Percentiles rank a stretch among this genome's conserved stretches.
phyloP scores from a whole-genome alignment of 805 yeast genomes.

The Metschnikowia amazonensis region DNA sequence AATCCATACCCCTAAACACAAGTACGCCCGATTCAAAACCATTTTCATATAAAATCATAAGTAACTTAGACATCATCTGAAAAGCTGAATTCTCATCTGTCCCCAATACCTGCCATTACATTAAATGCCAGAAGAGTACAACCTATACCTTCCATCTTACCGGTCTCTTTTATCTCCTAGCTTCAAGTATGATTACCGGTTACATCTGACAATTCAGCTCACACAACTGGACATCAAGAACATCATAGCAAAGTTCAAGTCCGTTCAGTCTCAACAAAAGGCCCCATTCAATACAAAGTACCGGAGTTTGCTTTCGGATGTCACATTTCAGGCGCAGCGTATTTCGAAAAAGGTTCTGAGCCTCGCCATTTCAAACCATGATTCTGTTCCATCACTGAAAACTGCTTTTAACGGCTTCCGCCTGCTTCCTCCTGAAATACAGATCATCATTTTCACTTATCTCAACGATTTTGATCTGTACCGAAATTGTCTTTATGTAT shows the following conservation, averaged over 20 bases:
- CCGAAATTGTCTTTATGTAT: conserved; percentile 45
- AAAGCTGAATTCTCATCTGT: neutral
- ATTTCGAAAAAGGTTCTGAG: conserved; percentile 29
- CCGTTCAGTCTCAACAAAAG: conserved; percentile 15
- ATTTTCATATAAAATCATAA: neutral
- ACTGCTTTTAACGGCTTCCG: conserved; percentile 15
- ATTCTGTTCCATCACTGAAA: neutral
- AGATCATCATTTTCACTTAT: conserved; percentile 34
- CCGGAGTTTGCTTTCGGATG: conserved; percentile 46
- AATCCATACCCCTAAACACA: neutral
- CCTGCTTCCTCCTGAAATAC: conserved; percentile 43
- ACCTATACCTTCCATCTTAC: conserved; percentile 45
- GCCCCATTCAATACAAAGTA: conserved; percentile 43
- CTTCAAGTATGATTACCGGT: conserved; percentile 48
- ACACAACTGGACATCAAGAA: conserved; percentile 31
- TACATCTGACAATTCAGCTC: conserved; percentile 41
- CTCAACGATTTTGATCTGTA: conserved; percentile 35
- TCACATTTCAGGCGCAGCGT: conserved; percentile 40
- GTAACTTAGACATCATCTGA: neutral
- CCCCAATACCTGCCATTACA: too few species aligned
- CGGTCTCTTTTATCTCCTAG: conserved; percentile 49
- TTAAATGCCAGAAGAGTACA: conserved; percentile 8
- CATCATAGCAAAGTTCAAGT: conserved; percentile 17
- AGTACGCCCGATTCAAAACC: too few species aligned
- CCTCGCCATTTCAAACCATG: conserved; percentile 2